Evolutionary conservation across 306 rosid species (phyloP).

Genomic region (Prunus salicina): DNA sequence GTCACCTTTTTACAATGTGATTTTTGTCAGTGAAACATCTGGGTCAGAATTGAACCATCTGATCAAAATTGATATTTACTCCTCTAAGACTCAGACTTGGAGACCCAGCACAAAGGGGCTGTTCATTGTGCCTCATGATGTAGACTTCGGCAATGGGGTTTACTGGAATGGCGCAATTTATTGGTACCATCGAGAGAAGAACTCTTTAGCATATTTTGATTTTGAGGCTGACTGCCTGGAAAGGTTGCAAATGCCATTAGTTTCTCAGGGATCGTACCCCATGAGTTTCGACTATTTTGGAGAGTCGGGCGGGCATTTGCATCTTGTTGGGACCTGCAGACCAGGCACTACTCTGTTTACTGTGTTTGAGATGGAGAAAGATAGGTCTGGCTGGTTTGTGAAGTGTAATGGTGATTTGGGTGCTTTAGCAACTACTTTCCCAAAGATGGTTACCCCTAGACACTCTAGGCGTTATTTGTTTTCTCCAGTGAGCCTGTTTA

Average conservation of each 20-base stretch:
- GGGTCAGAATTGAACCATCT: not conserved
- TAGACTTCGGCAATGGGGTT: slow-evolving; percentile 22
- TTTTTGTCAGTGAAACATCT: slow-evolving; percentile 17
- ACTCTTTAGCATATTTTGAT: slow-evolving; percentile 11
- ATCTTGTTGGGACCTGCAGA: not conserved
- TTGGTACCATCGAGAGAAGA: slow-evolving; percentile 20
- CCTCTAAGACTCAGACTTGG: slow-evolving; percentile 30
- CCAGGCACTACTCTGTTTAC: not conserved
- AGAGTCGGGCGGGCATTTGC: not conserved
- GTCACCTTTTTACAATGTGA: slow-evolving; percentile 23
- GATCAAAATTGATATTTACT: slow-evolving; percentile 30
- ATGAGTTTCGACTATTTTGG: slow-evolving; percentile 9
- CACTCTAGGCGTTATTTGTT: not conserved
- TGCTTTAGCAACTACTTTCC: not conserved
- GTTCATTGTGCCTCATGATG: slow-evolving; percentile 13
- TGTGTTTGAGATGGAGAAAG: slow-evolving; percentile 13
- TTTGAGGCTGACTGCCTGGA: slow-evolving; percentile 9
- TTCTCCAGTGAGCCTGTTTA: slow-evolving; percentile 6
- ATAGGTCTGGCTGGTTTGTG: slow-evolving; percentile 22
- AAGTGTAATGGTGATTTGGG: slow-evolving; percentile 9
- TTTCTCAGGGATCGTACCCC: not conserved
- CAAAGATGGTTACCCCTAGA: not conserved
- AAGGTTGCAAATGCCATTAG: slow-evolving; percentile 16
- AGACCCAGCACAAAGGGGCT: slow-evolving; percentile 2
- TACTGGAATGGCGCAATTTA: slow-evolving; percentile 35